Base-by-base conservation (phyloP, 1,284 basidiomycete genomes). In the Austroboletus novae-zelandiae region DNA sequence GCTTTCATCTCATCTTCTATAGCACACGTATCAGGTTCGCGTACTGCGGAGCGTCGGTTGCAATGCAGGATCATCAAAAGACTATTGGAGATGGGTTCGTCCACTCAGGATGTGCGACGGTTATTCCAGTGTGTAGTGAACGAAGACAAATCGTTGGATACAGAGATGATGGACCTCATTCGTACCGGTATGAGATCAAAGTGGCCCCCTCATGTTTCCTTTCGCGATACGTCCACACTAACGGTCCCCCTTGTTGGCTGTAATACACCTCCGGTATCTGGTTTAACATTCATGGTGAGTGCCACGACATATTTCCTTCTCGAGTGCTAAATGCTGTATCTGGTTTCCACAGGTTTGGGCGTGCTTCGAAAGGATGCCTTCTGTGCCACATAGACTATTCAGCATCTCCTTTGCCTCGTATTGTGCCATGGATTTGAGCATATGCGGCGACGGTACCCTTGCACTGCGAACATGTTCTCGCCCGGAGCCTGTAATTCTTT, bases 161-260 rank as follows among this genome's bases (percentile, higher is more conserved):
- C 71, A 9, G 85, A 87, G 45, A 74, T 88, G 39, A 65, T 89
- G 39, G 88, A 90, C 44, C 66, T 89, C 20, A 73, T 90, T 48
- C 78, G 85, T 9, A 74, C 78, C 31, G 80, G 79, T 1, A 81
- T 87, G 74, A 84, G 79, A 63, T 80, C 82, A 40, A 76, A 80
- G 29, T 90, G 87, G 88, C 79, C 84, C 1, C 78, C 82, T 52
- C 88, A 91, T 59, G 78, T 90, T 53, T 86, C 82, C 4, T 69
- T 91, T 56, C 81, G 82, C 61, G 74, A 75, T 4, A 63, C 69
- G 6, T 78, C 84, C 3, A 69, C 76, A 3, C 56, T 89, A 3
- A 69, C 73, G 3, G 60, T 82, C 18, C 64, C 64, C 0, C 74
- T 81, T 42, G 69, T 72, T 29, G 66, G 61, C 27, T 60, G 68